phyloP scores from a whole-genome alignment of 1,139 yeast genomes.

The Maudiozyma humilis region DNA sequence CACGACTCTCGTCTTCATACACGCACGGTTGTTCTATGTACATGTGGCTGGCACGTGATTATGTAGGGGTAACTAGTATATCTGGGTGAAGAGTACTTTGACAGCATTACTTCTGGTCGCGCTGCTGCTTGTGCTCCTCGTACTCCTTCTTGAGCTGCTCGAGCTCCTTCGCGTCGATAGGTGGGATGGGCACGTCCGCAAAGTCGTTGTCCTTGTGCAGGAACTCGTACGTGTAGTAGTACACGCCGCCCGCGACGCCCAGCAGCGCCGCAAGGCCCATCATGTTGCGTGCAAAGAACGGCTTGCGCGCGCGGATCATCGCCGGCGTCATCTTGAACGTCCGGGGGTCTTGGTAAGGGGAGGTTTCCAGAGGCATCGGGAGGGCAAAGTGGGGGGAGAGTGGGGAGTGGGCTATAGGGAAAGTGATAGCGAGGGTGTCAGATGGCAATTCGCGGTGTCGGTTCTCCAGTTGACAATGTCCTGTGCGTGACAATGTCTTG shows the following conservation, averaged over 20 bases:
- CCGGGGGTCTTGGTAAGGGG: slow-evolving; percentile 60
- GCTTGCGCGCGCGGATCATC: slow-evolving; percentile 78
- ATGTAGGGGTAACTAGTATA: no score
- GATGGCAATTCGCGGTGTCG: no score
- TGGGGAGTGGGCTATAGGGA: no score
- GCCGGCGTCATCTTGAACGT: slow-evolving; percentile 93
- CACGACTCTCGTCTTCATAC: no score
- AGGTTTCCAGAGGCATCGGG: slow-evolving; percentile 29
- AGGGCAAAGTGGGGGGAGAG: no score
- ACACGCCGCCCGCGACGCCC: slow-evolving; percentile 61
- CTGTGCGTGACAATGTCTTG: no score
- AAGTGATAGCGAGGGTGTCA: no score
- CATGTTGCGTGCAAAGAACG: slow-evolving; percentile 73
- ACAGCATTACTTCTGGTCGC: neutral
- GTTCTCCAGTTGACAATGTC: no score
- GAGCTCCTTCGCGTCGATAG: slow-evolving; percentile 71
- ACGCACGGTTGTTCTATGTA: no score
- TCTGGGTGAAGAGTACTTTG: neutral
- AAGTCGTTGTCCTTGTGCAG: slow-evolving; percentile 72
- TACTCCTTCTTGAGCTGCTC: slow-evolving; percentile 63
- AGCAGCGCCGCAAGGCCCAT: slow-evolving; percentile 50
- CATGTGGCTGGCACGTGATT: no score
- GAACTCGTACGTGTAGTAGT: slow-evolving; percentile 62
- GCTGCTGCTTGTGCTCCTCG: slow-evolving; percentile 36
- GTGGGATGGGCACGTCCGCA: slow-evolving; percentile 87